Evolutionary conservation across 148 eudicot species (phyloP).

Genomic region (Vaccinium vitisidaea): DNA sequence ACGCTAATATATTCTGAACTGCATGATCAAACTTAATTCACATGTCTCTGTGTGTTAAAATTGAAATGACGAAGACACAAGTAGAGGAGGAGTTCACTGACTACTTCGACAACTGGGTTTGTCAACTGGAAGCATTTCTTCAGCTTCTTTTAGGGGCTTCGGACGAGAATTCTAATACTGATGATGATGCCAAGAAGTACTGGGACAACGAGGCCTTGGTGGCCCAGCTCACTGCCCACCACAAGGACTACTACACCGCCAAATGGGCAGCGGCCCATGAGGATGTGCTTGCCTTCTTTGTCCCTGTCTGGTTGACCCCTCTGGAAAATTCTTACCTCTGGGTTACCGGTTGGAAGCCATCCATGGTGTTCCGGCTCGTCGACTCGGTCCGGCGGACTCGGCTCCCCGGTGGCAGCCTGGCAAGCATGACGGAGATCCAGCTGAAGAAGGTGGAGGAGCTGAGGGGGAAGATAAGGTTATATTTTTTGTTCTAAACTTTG

Average conservation of each 20-base stretch:
- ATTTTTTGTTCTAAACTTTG: too few relatives aligned
- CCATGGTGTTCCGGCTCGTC: slow-evolving; percentile 43
- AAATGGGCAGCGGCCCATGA: slow-evolving; percentile 73
- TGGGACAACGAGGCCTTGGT: slow-evolving; percentile 30
- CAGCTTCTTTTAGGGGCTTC: slow-evolving; percentile 29
- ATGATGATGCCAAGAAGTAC: neutral
- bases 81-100: slow-evolving; percentile 38
- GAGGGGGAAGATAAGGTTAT: slow-evolving; percentile 30
- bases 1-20: neutral
- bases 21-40: neutral
- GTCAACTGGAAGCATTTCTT: slow-evolving; percentile 49
- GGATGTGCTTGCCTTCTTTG: slow-evolving; percentile 53
- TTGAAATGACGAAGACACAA: slow-evolving; percentile 18
- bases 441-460: slow-evolving; percentile 31
- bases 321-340: slow-evolving; percentile 53
- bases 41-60: neutral
- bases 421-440: slow-evolving; percentile 49
- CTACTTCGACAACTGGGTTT: slow-evolving; percentile 51
- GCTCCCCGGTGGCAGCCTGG: slow-evolving; percentile 30
- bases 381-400: slow-evolving; percentile 35
- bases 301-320: slow-evolving; percentile 58
- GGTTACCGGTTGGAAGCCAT: slow-evolving; percentile 90
- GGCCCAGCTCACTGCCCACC: slow-evolving; percentile 51
- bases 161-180: neutral
- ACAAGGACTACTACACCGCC: slow-evolving; percentile 59